A percentile compares a stretch with the other conserved stretches of the same genome.
phyloP scores from a whole-genome alignment of 2,329 filamentous ascomycete species.

The Colletotrichum falcatum region DNA sequence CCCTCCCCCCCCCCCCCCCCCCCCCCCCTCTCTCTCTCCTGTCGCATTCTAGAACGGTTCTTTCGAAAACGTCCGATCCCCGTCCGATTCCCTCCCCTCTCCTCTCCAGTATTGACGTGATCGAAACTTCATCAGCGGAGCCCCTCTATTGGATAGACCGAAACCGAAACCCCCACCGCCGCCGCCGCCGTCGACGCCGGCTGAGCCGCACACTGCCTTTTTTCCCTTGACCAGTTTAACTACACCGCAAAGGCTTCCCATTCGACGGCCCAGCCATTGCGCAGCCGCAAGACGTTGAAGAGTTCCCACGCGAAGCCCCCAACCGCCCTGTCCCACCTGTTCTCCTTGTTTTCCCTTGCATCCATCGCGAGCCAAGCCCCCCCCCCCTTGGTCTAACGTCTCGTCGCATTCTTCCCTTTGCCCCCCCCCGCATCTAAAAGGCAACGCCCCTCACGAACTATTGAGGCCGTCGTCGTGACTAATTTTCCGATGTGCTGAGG shows the following conservation, averaged over 20 bases:
- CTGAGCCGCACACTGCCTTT: slow-evolving; percentile 34
- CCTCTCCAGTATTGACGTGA: slow-evolving; percentile 27
- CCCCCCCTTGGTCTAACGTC: slow-evolving; percentile 9
- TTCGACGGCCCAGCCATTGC: slow-evolving; percentile 35
- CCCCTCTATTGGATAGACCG: slow-evolving; percentile 5
- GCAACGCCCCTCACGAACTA: slow-evolving; percentile 10
- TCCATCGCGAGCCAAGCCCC: slow-evolving; percentile 20
- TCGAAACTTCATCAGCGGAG: slow-evolving; percentile 14
- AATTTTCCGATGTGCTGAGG: not conserved
- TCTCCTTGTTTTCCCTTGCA: slow-evolving; percentile 22
- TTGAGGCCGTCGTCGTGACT: not conserved
- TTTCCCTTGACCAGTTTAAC: slow-evolving; percentile 11
- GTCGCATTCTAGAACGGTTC: not conserved
- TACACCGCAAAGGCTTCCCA: slow-evolving; percentile 5
- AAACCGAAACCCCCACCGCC: slow-evolving; percentile 12
- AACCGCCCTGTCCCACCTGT: not conserved
- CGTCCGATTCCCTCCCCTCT: not conserved
- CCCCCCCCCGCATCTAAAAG: not conserved
- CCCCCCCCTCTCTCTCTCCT: not conserved
- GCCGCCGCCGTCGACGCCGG: slow-evolving; percentile 22
- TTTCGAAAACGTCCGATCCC: slow-evolving; percentile 19
- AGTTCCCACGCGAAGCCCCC: slow-evolving; percentile 7
- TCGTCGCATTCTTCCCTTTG: not conserved
- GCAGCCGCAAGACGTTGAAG: slow-evolving; percentile 34
- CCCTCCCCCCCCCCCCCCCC: not conserved